These are phyloP conservation scores for Kondoa subrosea DNA, from an alignment of 768 basidiomycete genomes.

Conservation along the genomic window DNA sequence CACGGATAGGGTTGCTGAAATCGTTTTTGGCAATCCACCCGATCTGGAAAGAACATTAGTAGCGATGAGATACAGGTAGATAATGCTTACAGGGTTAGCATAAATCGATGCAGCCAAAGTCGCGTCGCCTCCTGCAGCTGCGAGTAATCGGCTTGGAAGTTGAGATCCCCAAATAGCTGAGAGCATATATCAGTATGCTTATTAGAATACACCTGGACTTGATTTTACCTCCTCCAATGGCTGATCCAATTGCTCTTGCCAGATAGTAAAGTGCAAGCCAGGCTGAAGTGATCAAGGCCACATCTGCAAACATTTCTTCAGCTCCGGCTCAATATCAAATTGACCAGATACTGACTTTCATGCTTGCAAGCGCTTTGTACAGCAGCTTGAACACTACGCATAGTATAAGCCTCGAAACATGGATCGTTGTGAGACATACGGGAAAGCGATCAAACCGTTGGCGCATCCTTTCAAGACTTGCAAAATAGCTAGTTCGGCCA, in stretches of 20 bases:
- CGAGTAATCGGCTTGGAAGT: not conserved
- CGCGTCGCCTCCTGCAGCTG: not conserved
- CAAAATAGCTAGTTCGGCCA: slow-evolving; percentile 25
- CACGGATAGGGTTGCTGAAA: not conserved
- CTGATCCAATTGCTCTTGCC: not conserved
- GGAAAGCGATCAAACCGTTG: slow-evolving; percentile 23
- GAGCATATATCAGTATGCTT: no score
- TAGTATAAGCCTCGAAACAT: not conserved
- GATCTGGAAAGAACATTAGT: no score
- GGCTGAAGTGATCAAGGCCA: slow-evolving; percentile 22
- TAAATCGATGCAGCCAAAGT: not conserved
- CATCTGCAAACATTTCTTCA: no score
- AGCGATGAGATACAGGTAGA: no score
- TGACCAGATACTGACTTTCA: no score
- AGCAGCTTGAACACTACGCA: not conserved
- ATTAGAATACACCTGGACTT: no score
- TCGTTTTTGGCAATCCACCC: not conserved
- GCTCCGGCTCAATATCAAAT: no score
- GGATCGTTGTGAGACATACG: not conserved
- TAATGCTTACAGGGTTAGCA: not conserved
- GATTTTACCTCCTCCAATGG: no score
- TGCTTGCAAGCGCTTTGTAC: slow-evolving; percentile 27
- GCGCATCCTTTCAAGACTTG: slow-evolving; percentile 28
- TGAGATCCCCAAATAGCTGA: not conserved
- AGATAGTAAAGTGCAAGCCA: slow-evolving; percentile 24